A percentile compares a stretch with the other conserved stretches of the same genome.
Evolutionary conservation across 1,284 basidiomycete genomes (phyloP).

Genomic region (Sporisorium scitamineum): DNA sequence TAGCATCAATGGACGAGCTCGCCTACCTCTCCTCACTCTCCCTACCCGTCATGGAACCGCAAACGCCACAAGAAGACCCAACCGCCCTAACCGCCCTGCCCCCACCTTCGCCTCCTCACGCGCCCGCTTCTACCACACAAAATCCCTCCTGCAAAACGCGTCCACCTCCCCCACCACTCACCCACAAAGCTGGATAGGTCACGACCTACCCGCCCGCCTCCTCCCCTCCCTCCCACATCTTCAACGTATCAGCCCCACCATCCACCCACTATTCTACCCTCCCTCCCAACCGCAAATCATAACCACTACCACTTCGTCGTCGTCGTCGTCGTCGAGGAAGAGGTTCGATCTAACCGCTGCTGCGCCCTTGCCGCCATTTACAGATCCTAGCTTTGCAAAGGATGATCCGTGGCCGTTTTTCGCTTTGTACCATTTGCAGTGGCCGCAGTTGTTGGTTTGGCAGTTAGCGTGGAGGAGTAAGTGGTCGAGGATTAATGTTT

Average conservation of each 20-base stretch:
- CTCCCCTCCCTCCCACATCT: slow-evolving; percentile 41
- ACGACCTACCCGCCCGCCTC: slow-evolving; percentile 69
- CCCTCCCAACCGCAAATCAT: not conserved
- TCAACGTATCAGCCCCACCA: slow-evolving; percentile 1
- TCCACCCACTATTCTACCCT: slow-evolving; percentile 38
- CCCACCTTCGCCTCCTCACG: slow-evolving; percentile 38
- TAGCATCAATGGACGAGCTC: slow-evolving; percentile 30
- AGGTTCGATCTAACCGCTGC: slow-evolving; percentile 35
- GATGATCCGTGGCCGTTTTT: slow-evolving; percentile 56
- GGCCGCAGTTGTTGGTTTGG: slow-evolving; percentile 53
- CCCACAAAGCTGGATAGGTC: slow-evolving; percentile 69
- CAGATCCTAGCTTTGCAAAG: slow-evolving; percentile 45
- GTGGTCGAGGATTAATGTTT: slow-evolving; percentile 57
- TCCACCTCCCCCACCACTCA: slow-evolving; percentile 41
- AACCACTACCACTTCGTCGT: no score
- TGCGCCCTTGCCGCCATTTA: slow-evolving; percentile 42
- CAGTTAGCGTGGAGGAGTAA: slow-evolving; percentile 45
- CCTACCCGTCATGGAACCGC: slow-evolving; percentile 39
- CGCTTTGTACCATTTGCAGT: slow-evolving; percentile 57
- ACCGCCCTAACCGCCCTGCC: slow-evolving; percentile 15
- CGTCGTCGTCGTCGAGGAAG: no score
- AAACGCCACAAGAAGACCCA: slow-evolving; percentile 11
- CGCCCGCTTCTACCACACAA: slow-evolving; percentile 23
- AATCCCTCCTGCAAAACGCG: slow-evolving; percentile 44
- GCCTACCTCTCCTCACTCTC: slow-evolving; percentile 37